These are phyloP conservation scores for Juglanconis juglandina DNA, from an alignment of 2,329 filamentous ascomycete genomes.

Conservation along the genomic window DNA sequence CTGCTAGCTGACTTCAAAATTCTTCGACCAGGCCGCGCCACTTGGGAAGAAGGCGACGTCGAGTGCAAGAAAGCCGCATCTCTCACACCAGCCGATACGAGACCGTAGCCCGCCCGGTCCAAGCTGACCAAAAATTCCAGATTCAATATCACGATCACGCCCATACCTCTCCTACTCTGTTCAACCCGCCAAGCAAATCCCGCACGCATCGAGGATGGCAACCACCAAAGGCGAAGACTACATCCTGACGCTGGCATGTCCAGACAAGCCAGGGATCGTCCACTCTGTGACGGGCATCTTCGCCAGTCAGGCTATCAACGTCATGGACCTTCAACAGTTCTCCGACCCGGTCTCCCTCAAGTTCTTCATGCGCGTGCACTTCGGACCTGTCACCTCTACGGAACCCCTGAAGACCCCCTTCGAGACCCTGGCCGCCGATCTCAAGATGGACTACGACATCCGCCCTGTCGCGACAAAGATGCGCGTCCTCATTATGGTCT, in stretches of 20 bases:
- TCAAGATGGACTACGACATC: conserved; percentile 70
- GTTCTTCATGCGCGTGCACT: conserved; percentile 89
- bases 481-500: conserved; percentile 81
- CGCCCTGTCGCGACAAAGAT: conserved; percentile 66
- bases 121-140: neutral
- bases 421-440: conserved; percentile 55
- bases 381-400: conserved; percentile 57
- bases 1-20: neutral
- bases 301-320: conserved; percentile 70
- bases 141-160: neutral
- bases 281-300: conserved; percentile 79
- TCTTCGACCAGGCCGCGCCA: neutral
- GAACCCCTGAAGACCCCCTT: conserved; percentile 56
- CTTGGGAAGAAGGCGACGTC: too few species aligned
- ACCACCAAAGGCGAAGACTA: conserved; percentile 45
- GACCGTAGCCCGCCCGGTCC: neutral
- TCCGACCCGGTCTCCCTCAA: conserved; percentile 69
- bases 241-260: conserved; percentile 78
- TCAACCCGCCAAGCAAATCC: neutral
- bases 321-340: conserved; percentile 82
- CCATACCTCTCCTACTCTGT: too few species aligned
- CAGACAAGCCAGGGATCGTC: conserved; percentile 80
- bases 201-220: conserved; percentile 30
- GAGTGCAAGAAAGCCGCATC: neutral
- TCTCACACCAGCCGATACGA: neutral